Evolutionary conservation across 148 eudicot genomes (phyloP).

Genomic region (Nyssa sinensis): DNA sequence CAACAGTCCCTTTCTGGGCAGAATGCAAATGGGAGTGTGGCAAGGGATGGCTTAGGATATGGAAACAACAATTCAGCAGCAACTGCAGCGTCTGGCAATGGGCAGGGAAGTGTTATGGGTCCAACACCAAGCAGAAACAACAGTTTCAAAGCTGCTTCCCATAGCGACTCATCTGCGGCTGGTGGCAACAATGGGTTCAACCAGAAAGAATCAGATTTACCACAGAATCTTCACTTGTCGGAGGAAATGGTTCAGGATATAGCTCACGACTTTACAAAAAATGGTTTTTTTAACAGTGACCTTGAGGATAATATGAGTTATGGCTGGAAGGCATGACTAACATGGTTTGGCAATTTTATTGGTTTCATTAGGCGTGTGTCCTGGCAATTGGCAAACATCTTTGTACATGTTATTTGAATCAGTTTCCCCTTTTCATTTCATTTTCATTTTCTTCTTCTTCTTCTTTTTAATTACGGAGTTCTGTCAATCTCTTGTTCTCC

Average conservation of each 20-base stretch:
- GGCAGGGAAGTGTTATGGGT: conserved; percentile 27
- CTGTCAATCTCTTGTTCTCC: conserved; percentile 6
- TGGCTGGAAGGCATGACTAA: conserved; percentile 71
- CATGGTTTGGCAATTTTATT: conserved; percentile 8
- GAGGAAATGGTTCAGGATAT: conserved; percentile 78
- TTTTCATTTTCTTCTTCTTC: too few relatives aligned
- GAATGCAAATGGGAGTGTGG: conserved; percentile 21
- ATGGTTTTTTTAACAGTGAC: conserved; percentile 57
- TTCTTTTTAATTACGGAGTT: conserved; percentile 8
- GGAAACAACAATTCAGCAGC: conserved; percentile 35
- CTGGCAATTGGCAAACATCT: conserved; percentile 19
- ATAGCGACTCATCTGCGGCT: conserved; percentile 52
- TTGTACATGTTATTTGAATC: conserved; percentile 50
- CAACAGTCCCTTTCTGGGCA: conserved; percentile 33
- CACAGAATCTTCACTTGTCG: conserved; percentile 53
- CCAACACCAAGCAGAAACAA: conserved; percentile 58
- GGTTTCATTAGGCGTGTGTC: conserved; percentile 22
- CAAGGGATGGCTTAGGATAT: conserved; percentile 35
- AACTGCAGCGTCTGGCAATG: conserved; percentile 32
- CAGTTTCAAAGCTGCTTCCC: conserved; percentile 57
- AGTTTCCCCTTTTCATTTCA: neutral
- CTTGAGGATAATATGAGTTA: conserved; percentile 69
- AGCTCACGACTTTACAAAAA: conserved; percentile 59
- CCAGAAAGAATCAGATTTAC: conserved; percentile 45
- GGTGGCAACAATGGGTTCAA: conserved; percentile 44